Conservation (phyloP, 2,329 filamentous ascomycete species). For the Arthrobotrys pseudoclavata region DNA sequence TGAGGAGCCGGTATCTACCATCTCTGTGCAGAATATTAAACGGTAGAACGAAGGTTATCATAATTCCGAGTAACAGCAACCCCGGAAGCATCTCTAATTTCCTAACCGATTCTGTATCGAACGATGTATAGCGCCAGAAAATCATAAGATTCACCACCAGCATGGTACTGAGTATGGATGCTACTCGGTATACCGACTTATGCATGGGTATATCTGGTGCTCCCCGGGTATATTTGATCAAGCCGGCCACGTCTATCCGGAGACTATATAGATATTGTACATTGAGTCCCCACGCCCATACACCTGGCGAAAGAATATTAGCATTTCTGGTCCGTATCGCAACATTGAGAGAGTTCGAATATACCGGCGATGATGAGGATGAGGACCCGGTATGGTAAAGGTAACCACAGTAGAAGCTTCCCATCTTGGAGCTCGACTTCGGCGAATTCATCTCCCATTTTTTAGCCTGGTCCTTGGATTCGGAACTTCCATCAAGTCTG, state of each 20-base stretch:
- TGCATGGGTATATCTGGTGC: constrained; percentile 81
- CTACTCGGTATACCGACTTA: constrained; percentile 86
- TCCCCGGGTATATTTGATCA: constrained; percentile 85
- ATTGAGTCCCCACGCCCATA: constrained; percentile 96
- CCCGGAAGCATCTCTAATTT: constrained; percentile 89
- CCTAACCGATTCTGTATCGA: constrained; percentile 77
- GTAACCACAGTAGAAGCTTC: constrained; percentile 52
- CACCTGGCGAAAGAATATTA: constrained; percentile 71
- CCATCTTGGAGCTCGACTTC: constrained; percentile 51
- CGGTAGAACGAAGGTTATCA: constrained; percentile 79
- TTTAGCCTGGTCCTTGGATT: constrained; percentile 42
- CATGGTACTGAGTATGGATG: constrained; percentile 79
- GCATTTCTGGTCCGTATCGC: neutral
- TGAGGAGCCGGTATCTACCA: constrained; percentile 62
- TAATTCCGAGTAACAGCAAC: constrained; percentile 80
- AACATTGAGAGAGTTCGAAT: neutral
- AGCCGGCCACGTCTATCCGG: constrained; percentile 86
- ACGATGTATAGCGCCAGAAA: constrained; percentile 86
- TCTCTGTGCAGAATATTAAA: constrained; percentile 66
- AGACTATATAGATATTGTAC: constrained; percentile 84
- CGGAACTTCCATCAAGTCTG: constrained; percentile 58
- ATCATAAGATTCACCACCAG: constrained; percentile 79
- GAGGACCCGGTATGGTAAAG: constrained; percentile 55
- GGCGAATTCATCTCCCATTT: constrained; percentile 51
- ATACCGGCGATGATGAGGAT: constrained; percentile 52